A percentile compares a stretch with the other conserved stretches of the same genome.
phyloP scores from a whole-genome alignment of 805 yeast genomes.

The Priceomyces fermenticarens region DNA sequence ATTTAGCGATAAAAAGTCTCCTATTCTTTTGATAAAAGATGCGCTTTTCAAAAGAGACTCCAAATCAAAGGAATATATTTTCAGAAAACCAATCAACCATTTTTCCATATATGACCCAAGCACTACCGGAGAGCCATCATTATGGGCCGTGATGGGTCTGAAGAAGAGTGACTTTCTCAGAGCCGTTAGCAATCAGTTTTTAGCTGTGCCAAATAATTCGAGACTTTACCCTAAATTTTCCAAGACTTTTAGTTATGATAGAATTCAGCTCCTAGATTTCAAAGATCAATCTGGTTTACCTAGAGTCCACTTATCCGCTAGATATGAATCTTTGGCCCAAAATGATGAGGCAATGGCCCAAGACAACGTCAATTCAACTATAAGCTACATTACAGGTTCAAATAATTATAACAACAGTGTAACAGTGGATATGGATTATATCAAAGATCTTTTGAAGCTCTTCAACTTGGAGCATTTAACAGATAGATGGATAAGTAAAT shows the following conservation, averaged over 20 bases:
- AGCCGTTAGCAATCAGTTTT: slow-evolving; percentile 52
- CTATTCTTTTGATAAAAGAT: slow-evolving; percentile 19
- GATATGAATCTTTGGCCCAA: slow-evolving; percentile 71
- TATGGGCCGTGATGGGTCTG: slow-evolving; percentile 38
- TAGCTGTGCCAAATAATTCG: slow-evolving; percentile 50
- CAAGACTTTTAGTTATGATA: slow-evolving; percentile 23
- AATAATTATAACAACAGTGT: slow-evolving; percentile 44
- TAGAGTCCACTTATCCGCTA: slow-evolving; percentile 74
- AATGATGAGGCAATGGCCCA: slow-evolving; percentile 59
- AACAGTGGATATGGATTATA: slow-evolving; percentile 19
- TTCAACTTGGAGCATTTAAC: slow-evolving; percentile 57
- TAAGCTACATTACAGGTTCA: slow-evolving; percentile 53
- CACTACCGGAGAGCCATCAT: slow-evolving; percentile 13
- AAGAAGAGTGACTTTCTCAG: slow-evolving; percentile 53
- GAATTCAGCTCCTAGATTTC: slow-evolving; percentile 32
- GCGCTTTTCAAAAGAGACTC: slow-evolving; percentile 19
- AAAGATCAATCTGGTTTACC: slow-evolving; percentile 35
- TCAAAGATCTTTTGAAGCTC: slow-evolving; percentile 42
- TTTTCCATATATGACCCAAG: slow-evolving; percentile 21
- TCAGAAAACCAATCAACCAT: slow-evolving; percentile 21
- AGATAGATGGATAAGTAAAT: slow-evolving; percentile 76
- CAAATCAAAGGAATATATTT: slow-evolving; percentile 11
- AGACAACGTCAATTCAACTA: slow-evolving; percentile 66
- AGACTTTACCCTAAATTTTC: slow-evolving; percentile 53
- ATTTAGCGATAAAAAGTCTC: slow-evolving; percentile 1